Evolutionary conservation across 2,329 filamentous ascomycete species (phyloP).

Genomic region (Alternaria ventricosa): DNA sequence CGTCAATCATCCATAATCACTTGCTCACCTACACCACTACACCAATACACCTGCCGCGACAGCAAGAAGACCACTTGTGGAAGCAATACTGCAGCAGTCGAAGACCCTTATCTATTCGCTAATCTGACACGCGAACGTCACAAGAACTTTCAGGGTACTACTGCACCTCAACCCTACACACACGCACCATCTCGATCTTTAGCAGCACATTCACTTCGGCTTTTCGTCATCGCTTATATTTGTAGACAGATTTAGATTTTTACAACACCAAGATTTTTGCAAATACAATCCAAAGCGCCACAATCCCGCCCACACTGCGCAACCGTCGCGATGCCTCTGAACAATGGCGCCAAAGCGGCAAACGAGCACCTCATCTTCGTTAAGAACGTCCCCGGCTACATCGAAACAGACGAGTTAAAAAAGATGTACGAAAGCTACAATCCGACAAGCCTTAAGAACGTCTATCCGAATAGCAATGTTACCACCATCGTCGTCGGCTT

Average conservation of each 20-base stretch:
- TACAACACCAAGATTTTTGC: background rate
- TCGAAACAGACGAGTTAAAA: conserved; percentile 1
- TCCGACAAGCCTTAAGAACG: conserved; percentile 21
- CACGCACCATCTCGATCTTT: background rate
- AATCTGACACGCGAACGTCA: background rate
- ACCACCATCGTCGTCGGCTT: conserved; percentile 25
- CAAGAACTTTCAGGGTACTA: background rate
- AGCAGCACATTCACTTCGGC: background rate
- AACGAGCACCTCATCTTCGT: conserved; percentile 27
- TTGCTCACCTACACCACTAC: background rate
- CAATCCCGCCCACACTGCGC: background rate
- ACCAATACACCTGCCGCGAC: background rate
- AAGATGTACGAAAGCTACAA: conserved; percentile 13
- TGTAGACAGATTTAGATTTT: background rate
- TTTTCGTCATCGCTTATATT: background rate
- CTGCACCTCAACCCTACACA: background rate
- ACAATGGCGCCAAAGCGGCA: background rate
- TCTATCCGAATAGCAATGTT: conserved; percentile 19
- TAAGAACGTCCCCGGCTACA: conserved; percentile 25
- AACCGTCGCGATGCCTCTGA: background rate
- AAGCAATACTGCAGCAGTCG: background rate
- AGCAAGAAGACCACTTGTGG: background rate
- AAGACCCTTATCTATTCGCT: background rate
- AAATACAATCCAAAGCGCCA: background rate
- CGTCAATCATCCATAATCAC: background rate